Base-by-base conservation (phyloP, 805 yeast genomes). In the Ogataea sp. region DNA sequence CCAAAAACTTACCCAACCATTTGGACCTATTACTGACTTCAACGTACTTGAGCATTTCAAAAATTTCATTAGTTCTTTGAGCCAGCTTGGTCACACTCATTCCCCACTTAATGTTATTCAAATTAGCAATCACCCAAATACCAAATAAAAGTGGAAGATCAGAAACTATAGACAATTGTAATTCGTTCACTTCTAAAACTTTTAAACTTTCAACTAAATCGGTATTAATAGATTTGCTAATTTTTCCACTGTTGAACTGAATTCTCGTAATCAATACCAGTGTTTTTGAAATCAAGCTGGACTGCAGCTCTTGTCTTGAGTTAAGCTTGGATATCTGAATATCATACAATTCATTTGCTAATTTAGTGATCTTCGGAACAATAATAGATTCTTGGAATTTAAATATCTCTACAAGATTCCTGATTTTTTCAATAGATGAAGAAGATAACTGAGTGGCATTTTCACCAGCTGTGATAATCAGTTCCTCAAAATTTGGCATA, bases 91-190 rank as follows among this genome's bases (percentile, higher is more conserved):
- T 69, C 63, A 53, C 57, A 49, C 62, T 55, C 37, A 51, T 43
- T 3, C 56, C 55, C 83, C 87, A 80, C 46, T 73, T 74, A 35
- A 63, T 60, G 47, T 82, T 73, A 37, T 86, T 64, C 37, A 80
- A 61, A 34, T 63, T 67, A 46, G 83, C 89, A 35, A 83, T 68
- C 3, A 81, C 44, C 56, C 76, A 71, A n/a, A 81, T 62, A 1
- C 93, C 93, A 53, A 83, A 81, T 1, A 83, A 58, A 11, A 83
- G 53, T 0, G 95, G 95, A 21, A 84, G 52, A 53, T 84, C 93
- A 13, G 75, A 66, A 1, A 81, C 75, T 11, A 53, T 45, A 11
- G 61, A 57, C 13, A 61, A 40, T 20, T 49, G 54, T 9, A 60
- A 40, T 40, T 65, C 67, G 20, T 43, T 37, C 5, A 50, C 52